Evolutionary conservation across 1,139 yeast genomes (phyloP), one percentile per base, ranked within the genome.

Genomic region (Debaryomycetaceae sp.): DNA sequence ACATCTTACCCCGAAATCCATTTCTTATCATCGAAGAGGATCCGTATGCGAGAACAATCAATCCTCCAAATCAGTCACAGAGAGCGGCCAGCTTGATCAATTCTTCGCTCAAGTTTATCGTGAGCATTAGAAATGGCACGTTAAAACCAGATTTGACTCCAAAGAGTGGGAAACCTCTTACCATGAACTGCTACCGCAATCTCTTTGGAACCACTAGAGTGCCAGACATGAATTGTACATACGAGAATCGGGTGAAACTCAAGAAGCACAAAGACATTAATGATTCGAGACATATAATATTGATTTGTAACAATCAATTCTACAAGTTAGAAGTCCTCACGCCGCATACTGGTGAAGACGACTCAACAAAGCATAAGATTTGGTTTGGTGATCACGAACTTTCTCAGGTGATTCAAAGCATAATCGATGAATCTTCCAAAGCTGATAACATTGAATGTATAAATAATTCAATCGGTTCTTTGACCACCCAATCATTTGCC

Each of bases 1-100:
- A 83, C 53, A 81, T 85, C 1, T 67, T 85, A 42, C 95, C 95
- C 5, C 68, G 91, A 48, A 85, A 85, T 56, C 95, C 95, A 0
- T 85, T 83, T 54, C 70, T 85, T 53, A 77, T 85, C 6, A 62
- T 85, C 29, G 89, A 84, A 52, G 86, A 84, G 56, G 95, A 85
- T 53, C 90, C 91, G 0, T 74, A 80, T 51, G 61, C 76, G 17
- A 69, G 69, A 53, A 72, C 78, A n/a, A 62, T 74, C 46, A 78
- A 75, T 46, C 81, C 83, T 31, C 86, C 88, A 5, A 70, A 77
- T 47, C 93, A 85, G 63, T 69, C 80, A 4, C 84, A 81, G 49
- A 63, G 91, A 40, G 82, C 90, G 5, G 83, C 90, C 2, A 83
- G 78, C 36, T 66, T 85, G 54, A 74, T 84, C 38, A 77, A 81